A percentile compares a stretch with the other conserved stretches of the same genome.
These are phyloP conservation scores for Pseudogymnoascus verrucosus DNA, from an alignment of 2,329 filamentous ascomycete species.

Conservation along the genomic window DNA sequence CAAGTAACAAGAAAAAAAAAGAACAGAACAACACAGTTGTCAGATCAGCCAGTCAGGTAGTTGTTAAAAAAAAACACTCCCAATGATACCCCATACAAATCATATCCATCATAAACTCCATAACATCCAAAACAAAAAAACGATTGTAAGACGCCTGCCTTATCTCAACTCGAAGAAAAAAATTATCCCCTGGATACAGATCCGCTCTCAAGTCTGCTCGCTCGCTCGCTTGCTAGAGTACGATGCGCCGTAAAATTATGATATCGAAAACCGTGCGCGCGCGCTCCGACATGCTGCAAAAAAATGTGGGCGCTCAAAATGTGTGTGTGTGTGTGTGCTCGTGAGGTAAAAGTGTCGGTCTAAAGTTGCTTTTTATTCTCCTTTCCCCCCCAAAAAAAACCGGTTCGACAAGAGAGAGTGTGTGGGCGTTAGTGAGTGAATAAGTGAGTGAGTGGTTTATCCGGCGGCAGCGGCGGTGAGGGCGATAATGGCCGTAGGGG, in stretches of 20 bases:
- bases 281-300: not conserved
- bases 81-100: not conserved
- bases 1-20: not conserved
- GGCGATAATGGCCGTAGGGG: not conserved
- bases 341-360: not conserved
- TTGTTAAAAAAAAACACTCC: not conserved
- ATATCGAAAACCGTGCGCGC: not conserved
- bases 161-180: not conserved
- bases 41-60: not conserved
- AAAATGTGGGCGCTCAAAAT: not conserved
- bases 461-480: not conserved
- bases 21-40: not conserved
- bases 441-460: not conserved
- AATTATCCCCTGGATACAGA: not conserved
- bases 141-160: too few species aligned
- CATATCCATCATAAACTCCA: slow-evolving; percentile 2
- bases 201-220: not conserved
- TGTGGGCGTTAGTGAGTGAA: not conserved
- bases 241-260: not conserved
- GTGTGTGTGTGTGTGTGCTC: not conserved
- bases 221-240: not conserved
- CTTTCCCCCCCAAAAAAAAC: not conserved
- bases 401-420: not conserved
- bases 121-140: not conserved
- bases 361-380: not conserved